Percentiles rank a stretch among this genome's conserved stretches.
These are phyloP conservation scores for Didymella pomorum DNA, from an alignment of 2,329 filamentous ascomycete genomes.

Conservation along the genomic window DNA sequence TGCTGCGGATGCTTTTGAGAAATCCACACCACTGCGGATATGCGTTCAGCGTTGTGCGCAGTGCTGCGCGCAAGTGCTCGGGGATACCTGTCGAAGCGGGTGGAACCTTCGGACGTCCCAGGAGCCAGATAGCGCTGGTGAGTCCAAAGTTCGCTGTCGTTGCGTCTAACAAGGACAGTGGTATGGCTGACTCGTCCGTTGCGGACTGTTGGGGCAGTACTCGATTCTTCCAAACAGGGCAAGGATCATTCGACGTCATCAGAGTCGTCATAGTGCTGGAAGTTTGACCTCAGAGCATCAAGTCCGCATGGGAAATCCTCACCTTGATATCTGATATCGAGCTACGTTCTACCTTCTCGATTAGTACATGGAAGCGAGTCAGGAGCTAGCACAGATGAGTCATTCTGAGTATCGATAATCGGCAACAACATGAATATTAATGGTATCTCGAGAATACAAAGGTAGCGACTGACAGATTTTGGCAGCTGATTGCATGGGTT, in stretches of 20 bases:
- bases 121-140: constrained; percentile 19
- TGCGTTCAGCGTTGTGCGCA: constrained; percentile 6
- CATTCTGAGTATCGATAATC: background rate
- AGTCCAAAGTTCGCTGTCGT: constrained; percentile 19
- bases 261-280: too few species aligned
- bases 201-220: background rate
- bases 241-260: background rate
- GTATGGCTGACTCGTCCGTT: background rate
- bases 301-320: background rate
- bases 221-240: too few species aligned
- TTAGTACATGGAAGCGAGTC: background rate
- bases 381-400: background rate
- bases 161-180: constrained; percentile 21
- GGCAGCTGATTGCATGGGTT: background rate
- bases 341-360: background rate
- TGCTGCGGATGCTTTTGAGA: constrained; percentile 6
- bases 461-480: background rate
- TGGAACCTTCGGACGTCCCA: background rate
- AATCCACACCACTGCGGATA: constrained; percentile 19
- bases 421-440: background rate
- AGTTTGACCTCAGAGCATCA: too few species aligned
- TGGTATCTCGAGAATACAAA: background rate
- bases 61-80: constrained; percentile 11
- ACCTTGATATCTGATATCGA: background rate
- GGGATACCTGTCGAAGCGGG: background rate